phyloP scores from a whole-genome alignment of 345 rosid genomes.

The Aquilaria yunnanensis region DNA sequence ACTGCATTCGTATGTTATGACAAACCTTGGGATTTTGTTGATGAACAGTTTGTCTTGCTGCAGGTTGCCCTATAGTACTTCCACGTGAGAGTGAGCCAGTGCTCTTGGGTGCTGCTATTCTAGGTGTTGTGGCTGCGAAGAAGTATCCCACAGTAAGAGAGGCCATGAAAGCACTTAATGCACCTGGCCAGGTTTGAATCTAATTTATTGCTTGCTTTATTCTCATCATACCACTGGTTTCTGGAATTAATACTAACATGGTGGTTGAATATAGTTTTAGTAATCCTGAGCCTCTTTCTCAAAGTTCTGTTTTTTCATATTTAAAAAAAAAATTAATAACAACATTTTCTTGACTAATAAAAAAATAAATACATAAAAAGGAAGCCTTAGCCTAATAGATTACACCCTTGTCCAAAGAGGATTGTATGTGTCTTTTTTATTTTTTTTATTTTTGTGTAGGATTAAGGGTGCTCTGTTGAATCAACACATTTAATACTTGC shows the following conservation, averaged over 20 bases:
- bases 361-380: no score
- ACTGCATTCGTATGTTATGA: not conserved
- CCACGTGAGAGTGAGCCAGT: slow-evolving; percentile 89
- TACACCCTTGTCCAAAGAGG: no score
- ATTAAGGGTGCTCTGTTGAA: no score
- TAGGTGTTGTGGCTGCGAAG: slow-evolving; percentile 85
- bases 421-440: no score
- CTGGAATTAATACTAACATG: not conserved
- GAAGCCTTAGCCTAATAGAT: no score
- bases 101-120: slow-evolving; percentile 92
- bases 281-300: no score
- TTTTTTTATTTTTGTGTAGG: no score
- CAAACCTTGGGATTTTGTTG: not conserved
- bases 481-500: no score
- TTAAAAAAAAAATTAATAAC: not conserved
- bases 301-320: not conserved
- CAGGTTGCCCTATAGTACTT: slow-evolving; percentile 86
- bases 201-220: not conserved
- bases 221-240: not conserved
- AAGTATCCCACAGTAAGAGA: slow-evolving; percentile 54
- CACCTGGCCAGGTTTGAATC: slow-evolving; percentile 72
- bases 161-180: slow-evolving; percentile 85
- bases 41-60: slow-evolving; percentile 7
- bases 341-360: no score
- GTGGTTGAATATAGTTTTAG: not conserved